phyloP scores from a whole-genome alignment of 163 green algal species.

The Prototheca stagnorum region DNA sequence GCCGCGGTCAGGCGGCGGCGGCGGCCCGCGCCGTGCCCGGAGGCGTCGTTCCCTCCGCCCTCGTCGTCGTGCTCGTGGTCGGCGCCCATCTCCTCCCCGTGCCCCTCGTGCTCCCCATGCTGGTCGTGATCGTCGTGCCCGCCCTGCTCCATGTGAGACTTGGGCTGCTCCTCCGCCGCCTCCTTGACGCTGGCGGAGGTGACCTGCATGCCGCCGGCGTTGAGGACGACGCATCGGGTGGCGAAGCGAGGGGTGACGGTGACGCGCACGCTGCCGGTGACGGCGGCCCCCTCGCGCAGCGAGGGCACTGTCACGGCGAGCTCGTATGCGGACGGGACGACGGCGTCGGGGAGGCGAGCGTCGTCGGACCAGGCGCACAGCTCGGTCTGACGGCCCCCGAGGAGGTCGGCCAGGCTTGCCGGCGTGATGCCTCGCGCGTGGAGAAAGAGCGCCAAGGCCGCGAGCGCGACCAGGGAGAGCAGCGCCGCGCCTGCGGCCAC shows the following conservation, averaged over 20 bases:
- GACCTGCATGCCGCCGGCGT: conserved; percentile 11
- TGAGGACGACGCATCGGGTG: conserved; percentile 28
- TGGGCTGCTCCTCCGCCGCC: no score
- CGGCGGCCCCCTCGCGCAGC: conserved; percentile 3
- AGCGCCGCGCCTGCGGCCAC: conserved; percentile 1
- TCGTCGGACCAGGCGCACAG: conserved; percentile 12
- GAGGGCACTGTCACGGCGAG: conserved; percentile 7
- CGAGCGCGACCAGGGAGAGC: conserved; percentile 5
- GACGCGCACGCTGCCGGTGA: conserved; percentile 16
- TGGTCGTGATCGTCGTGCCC: no score
- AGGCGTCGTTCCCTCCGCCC: no score
- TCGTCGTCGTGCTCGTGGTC: no score
- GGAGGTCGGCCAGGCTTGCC: not conserved
- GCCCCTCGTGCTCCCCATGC: no score
- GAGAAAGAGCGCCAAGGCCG: not conserved
- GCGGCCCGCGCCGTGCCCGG: no score
- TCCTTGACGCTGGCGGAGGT: no score
- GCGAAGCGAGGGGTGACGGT: conserved; percentile 7
- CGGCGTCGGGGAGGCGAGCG: conserved; percentile 9
- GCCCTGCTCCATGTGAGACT: no score
- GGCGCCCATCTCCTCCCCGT: no score
- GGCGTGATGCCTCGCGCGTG: no score
- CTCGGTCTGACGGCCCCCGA: not conserved
- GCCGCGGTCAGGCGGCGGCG: no score
- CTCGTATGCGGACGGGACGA: conserved; percentile 11